phyloP scores from a whole-genome alignment of 192 early-diverging fungal genomes.

The Podila minutissima region DNA sequence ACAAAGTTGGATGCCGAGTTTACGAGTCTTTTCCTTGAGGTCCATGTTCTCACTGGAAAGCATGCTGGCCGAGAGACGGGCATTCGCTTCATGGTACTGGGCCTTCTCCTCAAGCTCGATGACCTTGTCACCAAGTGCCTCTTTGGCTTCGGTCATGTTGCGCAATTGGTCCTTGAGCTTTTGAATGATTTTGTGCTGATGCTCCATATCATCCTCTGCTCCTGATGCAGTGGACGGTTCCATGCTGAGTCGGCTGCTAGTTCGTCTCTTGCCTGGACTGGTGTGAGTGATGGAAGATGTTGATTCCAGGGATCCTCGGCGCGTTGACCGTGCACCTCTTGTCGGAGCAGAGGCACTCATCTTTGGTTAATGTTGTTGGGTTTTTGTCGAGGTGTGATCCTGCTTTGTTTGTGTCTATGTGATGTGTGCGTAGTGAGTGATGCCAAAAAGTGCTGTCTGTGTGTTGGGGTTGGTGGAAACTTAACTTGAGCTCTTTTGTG shows the following conservation, averaged over 20 bases:
- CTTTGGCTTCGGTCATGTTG: conserved; percentile 13
- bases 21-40: conserved; percentile 36
- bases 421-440: neutral
- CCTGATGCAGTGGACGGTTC: neutral
- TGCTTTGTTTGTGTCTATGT: neutral
- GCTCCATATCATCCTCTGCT: neutral
- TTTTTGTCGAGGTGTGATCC: neutral
- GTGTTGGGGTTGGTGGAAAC: too few relatives aligned
- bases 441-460: too few relatives aligned
- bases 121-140: conserved; percentile 12
- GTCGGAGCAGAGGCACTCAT: neutral
- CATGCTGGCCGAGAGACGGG: conserved; percentile 35
- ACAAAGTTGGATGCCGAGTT: conserved; percentile 44
- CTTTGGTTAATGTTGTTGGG: neutral
- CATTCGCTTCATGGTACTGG: conserved; percentile 33
- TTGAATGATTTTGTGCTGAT: conserved; percentile 10
- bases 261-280: neutral
- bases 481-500: too few relatives aligned
- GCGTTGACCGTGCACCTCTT: conserved; percentile 1
- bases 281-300: neutral
- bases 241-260: conserved; percentile 1
- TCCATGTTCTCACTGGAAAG: conserved; percentile 30
- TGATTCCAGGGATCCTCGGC: neutral
- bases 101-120: conserved; percentile 31
- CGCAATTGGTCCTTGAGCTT: conserved; percentile 27